Conservation (phyloP, 1,139 yeast species). For the Cylindricascospora bacillispora region DNA sequence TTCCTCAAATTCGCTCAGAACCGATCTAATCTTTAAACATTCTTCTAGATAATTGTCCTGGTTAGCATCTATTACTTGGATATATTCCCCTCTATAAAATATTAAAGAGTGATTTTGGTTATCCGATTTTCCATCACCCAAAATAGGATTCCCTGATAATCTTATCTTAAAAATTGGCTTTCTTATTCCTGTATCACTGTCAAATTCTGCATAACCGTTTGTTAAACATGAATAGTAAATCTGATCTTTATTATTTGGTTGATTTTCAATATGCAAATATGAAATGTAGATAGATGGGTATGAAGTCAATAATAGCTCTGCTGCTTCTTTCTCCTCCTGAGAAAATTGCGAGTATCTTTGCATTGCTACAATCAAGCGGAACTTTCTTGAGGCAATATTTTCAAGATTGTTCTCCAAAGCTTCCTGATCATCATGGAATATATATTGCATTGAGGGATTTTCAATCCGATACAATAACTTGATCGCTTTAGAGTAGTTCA, state of each 20-base stretch:
- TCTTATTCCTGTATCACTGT: conserved; percentile 31
- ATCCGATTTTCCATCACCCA: conserved; percentile 86
- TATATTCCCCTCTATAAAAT: conserved; percentile 74
- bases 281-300: conserved; percentile 53
- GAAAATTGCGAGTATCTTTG: conserved; percentile 47
- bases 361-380: conserved; percentile 56
- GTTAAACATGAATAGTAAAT: conserved; percentile 50
- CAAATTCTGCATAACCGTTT: conserved; percentile 36
- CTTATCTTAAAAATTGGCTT: conserved; percentile 41
- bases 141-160: conserved; percentile 73
- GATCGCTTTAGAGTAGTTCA: conserved; percentile 57
- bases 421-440: conserved; percentile 26
- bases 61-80: conserved; percentile 79
- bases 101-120: conserved; percentile 72
- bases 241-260: conserved; percentile 22
- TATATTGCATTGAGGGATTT: conserved; percentile 35
- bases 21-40: conserved; percentile 67
- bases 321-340: conserved; percentile 40
- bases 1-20: conserved; percentile 72
- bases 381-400: conserved; percentile 48
- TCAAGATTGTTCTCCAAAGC: conserved; percentile 34
- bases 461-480: conserved; percentile 55
- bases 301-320: conserved; percentile 42
- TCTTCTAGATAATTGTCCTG: conserved; percentile 83
- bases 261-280: conserved; percentile 40